Evolutionary conservation across 2,329 filamentous ascomycete species (phyloP).

Genomic region (Phialemoniopsis sp.): DNA sequence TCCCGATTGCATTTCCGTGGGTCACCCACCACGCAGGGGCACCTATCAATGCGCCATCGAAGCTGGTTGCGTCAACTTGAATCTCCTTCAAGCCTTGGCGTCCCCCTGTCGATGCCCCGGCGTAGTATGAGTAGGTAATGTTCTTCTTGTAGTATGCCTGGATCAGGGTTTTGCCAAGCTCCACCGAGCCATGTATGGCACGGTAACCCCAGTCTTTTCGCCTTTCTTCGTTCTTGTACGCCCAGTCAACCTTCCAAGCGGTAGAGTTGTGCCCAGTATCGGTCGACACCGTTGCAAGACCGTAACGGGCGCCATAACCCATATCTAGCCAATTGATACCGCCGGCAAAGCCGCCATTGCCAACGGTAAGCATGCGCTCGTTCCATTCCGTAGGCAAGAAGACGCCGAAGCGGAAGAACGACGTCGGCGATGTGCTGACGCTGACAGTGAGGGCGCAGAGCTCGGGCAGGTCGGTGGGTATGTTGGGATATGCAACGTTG

Average conservation of each 20-base stretch:
- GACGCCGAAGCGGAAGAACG: constrained; percentile 28
- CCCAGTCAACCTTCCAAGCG: constrained; percentile 28
- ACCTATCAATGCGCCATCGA: constrained; percentile 53
- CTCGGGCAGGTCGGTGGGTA: constrained; percentile 29
- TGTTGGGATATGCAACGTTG: constrained; percentile 25
- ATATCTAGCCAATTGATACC: constrained; percentile 24
- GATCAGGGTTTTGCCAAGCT: constrained; percentile 42
- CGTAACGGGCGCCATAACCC: constrained; percentile 22
- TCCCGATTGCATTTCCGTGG: constrained; percentile 27
- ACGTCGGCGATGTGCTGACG: constrained; percentile 23
- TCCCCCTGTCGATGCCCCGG: constrained; percentile 36
- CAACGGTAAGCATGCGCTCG: constrained; percentile 26
- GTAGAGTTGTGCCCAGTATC: constrained; percentile 36
- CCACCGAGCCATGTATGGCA: constrained; percentile 43
- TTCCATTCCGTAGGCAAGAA: constrained; percentile 32
- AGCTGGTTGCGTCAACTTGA: constrained; percentile 48
- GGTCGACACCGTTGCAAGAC: constrained; percentile 37
- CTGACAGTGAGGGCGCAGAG: constrained; percentile 30
- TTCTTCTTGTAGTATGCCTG: constrained; percentile 40
- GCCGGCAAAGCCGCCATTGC: constrained; percentile 32
- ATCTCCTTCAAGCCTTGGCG: constrained; percentile 52
- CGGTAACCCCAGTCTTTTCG: constrained; percentile 34
- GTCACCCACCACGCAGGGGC: constrained; percentile 34
- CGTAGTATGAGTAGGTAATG: constrained; percentile 47
- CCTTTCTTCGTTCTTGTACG: constrained; percentile 25